Conservation (phyloP, 2,329 filamentous ascomycete species). For the Fusarium albidum region DNA sequence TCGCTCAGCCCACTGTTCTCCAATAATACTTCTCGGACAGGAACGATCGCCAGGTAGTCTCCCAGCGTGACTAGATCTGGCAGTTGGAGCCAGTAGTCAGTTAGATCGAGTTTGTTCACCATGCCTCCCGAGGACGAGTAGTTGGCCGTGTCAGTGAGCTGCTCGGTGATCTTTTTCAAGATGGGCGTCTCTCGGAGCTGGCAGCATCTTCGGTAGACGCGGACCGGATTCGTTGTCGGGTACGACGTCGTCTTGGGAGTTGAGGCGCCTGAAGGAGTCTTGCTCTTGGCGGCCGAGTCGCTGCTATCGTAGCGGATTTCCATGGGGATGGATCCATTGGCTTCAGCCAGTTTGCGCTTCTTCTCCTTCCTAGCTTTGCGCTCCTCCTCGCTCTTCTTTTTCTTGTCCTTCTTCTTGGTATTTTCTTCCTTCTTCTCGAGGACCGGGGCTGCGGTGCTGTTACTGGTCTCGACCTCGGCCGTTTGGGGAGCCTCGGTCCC, state of each 20-base stretch:
- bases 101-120: constrained; percentile 83
- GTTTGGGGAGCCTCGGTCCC: constrained; percentile 37
- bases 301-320: constrained; percentile 79
- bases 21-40: constrained; percentile 83
- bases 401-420: constrained; percentile 88
- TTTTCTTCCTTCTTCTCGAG: constrained; percentile 51
- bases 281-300: constrained; percentile 57
- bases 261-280: constrained; percentile 23
- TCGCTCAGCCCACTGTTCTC: constrained; percentile 90
- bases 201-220: constrained; percentile 94
- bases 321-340: constrained; percentile 85
- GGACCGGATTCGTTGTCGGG: constrained; percentile 88
- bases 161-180: constrained; percentile 88
- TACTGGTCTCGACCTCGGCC: constrained; percentile 35
- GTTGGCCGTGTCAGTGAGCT: constrained; percentile 77
- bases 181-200: constrained; percentile 93
- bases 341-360: constrained; percentile 83
- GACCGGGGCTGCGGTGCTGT: constrained; percentile 30
- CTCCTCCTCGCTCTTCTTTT: constrained; percentile 93
- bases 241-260: constrained; percentile 45
- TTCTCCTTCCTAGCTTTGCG: constrained; percentile 91
- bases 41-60: constrained; percentile 93
- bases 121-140: constrained; percentile 73
- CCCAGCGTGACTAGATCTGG: constrained; percentile 87
- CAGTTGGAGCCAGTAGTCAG: constrained; percentile 82